A percentile compares a stretch with the other conserved stretches of the same genome.
phyloP scores from a whole-genome alignment of 1,284 basidiomycete species.

The Ustilago nuda region DNA sequence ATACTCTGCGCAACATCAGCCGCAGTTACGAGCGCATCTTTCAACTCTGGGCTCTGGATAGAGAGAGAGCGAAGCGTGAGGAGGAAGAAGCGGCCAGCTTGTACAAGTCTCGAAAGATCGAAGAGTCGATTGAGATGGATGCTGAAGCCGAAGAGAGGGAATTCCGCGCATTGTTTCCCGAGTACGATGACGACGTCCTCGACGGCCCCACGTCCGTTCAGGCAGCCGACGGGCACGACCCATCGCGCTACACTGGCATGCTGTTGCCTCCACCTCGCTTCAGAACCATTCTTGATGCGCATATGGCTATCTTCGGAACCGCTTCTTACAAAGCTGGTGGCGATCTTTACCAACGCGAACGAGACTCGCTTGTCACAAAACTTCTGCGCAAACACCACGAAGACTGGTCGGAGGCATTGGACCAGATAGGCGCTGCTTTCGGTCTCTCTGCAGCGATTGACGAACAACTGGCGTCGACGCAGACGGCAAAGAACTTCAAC shows the following conservation, averaged over 20 bases:
- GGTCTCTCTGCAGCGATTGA: constrained; percentile 49
- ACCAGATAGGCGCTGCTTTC: constrained; percentile 53
- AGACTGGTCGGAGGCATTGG: constrained; percentile 44
- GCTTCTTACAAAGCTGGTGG: constrained; percentile 3
- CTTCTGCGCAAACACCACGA: constrained; percentile 44
- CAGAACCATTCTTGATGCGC: constrained; percentile 42
- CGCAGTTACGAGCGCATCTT: constrained; percentile 78
- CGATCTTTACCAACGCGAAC: constrained; percentile 24
- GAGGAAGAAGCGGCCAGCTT: constrained; percentile 79
- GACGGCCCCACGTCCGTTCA: constrained; percentile 22
- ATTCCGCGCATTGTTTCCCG: constrained; percentile 84
- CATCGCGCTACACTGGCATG: constrained; percentile 22
- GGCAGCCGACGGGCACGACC: constrained; percentile 13
- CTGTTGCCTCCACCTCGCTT: constrained; percentile 33
- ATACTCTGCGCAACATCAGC: constrained; percentile 39
- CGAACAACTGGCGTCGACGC: constrained; percentile 22
- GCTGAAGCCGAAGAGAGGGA: constrained; percentile 80
- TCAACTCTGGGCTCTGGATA: constrained; percentile 85
- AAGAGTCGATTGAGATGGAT: constrained; percentile 77
- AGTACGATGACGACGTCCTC: constrained; percentile 78
- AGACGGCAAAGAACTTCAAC: constrained; percentile 45
- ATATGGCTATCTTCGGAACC: constrained; percentile 49
- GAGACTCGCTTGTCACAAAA: constrained; percentile 34
- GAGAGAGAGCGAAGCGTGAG: constrained; percentile 77
- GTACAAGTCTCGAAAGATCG: constrained; percentile 79